phyloP scores from a whole-genome alignment of 192 early-diverging fungal species.

The Mortierella claussenii region DNA sequence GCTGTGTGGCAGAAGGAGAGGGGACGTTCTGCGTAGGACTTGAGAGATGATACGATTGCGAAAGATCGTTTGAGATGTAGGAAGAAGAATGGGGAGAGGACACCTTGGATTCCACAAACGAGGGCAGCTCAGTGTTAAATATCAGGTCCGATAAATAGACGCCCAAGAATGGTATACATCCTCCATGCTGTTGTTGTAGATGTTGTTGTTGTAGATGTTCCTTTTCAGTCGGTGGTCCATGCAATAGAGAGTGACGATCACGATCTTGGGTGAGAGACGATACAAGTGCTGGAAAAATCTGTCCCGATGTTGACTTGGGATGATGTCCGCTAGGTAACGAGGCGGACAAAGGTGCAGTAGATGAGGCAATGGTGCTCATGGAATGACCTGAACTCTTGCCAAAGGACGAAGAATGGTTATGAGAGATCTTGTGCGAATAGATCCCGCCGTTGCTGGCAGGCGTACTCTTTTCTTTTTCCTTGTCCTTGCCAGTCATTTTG shows the following conservation, averaged over 20 bases:
- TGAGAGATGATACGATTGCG: not conserved
- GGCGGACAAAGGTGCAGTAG: not conserved
- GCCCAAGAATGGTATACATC: slow-evolving; percentile 25
- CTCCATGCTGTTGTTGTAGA: not conserved
- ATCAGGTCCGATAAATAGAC: slow-evolving; percentile 68
- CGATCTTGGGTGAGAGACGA: slow-evolving; percentile 16
- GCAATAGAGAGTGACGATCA: too few species aligned
- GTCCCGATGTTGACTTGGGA: slow-evolving; percentile 45
- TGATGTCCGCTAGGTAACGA: slow-evolving; percentile 5
- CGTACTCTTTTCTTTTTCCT: slow-evolving; percentile 7
- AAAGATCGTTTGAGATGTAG: not conserved
- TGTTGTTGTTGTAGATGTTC: not conserved
- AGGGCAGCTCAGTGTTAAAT: slow-evolving; percentile 65
- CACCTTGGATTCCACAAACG: slow-evolving; percentile 53
- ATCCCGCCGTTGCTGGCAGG: not conserved
- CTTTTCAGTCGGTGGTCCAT: too few species aligned
- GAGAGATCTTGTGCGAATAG: not conserved
- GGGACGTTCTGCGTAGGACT: slow-evolving; percentile 7
- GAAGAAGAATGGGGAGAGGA: not conserved
- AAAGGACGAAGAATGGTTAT: slow-evolving; percentile 10
- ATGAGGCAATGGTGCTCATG: not conserved
- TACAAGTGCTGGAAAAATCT: slow-evolving; percentile 20
- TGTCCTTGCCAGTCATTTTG: slow-evolving; percentile 28
- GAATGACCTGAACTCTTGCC: slow-evolving; percentile 4
- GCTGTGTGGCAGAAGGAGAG: too few species aligned